Percentiles rank a stretch among this genome's conserved stretches.
These are phyloP conservation scores for Vitis amurensis DNA, from an alignment of 164 flowering plant species.

Conservation along the genomic window DNA sequence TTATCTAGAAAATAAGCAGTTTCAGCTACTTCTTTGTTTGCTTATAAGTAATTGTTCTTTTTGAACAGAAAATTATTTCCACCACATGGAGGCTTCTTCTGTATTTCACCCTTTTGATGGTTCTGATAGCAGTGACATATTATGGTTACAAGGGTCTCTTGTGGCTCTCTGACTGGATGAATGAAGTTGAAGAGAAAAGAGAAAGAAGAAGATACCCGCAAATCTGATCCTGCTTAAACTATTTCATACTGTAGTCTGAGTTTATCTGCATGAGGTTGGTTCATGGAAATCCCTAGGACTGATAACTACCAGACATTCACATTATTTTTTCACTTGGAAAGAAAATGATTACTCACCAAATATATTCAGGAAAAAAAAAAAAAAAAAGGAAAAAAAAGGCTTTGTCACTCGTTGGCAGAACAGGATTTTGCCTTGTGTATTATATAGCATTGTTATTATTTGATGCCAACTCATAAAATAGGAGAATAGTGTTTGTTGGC, in stretches of 20 bases:
- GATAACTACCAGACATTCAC: no score
- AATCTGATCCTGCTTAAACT: constrained; percentile 15
- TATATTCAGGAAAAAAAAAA: background rate
- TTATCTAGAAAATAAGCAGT: background rate
- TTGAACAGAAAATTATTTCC: constrained; percentile 48
- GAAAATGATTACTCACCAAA: background rate
- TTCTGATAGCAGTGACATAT: constrained; percentile 36
- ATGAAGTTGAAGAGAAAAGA: constrained; percentile 63
- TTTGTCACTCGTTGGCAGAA: background rate
- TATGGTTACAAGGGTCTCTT: constrained; percentile 79
- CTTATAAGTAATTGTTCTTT: constrained; percentile 3
- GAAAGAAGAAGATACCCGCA: constrained; percentile 38
- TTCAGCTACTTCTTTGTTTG: background rate
- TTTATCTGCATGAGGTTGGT: no score
- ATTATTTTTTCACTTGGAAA: background rate
- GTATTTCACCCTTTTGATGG: constrained; percentile 25
- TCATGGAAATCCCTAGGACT: no score
- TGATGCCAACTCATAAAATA: background rate
- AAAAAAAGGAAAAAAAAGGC: background rate
- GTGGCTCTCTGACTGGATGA: constrained; percentile 85
- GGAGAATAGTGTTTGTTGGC: background rate
- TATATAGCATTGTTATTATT: background rate
- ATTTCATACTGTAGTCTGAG: no score
- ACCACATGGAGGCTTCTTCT: constrained; percentile 35
- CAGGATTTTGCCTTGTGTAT: background rate